These are phyloP conservation scores for Globisporangium okanoganense DNA, from an alignment of 352 stramenopile genomes.

Conservation along the genomic window DNA sequence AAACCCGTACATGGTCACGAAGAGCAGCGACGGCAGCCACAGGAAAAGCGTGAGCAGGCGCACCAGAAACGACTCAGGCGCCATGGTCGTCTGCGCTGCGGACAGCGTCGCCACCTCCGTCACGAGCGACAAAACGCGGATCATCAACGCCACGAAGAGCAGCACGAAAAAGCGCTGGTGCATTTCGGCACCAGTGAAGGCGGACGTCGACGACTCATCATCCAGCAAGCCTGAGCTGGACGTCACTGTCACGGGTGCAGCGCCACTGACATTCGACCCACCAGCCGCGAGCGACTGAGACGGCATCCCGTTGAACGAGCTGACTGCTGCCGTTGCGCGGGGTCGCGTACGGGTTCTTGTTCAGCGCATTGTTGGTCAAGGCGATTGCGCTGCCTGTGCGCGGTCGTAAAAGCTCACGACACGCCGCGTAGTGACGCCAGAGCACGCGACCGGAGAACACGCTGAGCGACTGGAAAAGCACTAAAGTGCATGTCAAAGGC, in stretches of 20 bases:
- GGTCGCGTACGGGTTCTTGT: slow-evolving; percentile 12
- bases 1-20: slow-evolving; percentile 80
- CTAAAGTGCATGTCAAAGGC: no score
- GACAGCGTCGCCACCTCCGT: slow-evolving; percentile 57
- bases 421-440: slow-evolving; percentile 36
- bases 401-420: slow-evolving; percentile 20
- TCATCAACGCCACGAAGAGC: slow-evolving; percentile 61
- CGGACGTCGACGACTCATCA: slow-evolving; percentile 41
- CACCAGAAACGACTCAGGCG: slow-evolving; percentile 35
- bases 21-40: slow-evolving; percentile 78
- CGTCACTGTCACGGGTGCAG: slow-evolving; percentile 10
- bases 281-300: slow-evolving; percentile 6
- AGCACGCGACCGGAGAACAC: slow-evolving; percentile 51
- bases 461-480: slow-evolving; percentile 60
- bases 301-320: slow-evolving; percentile 29
- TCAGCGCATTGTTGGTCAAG: slow-evolving; percentile 2
- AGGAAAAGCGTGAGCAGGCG: slow-evolving; percentile 59
- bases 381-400: not conserved
- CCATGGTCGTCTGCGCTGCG: slow-evolving; percentile 30
- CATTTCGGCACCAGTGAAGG: slow-evolving; percentile 75
- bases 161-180: slow-evolving; percentile 69
- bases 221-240: slow-evolving; percentile 43
- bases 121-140: slow-evolving; percentile 58
- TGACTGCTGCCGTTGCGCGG: slow-evolving; percentile 11
- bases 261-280: not conserved